These are phyloP conservation scores for Trematosphaeria pertusa DNA, from an alignment of 2,329 filamentous ascomycete genomes.

Conservation along the genomic window DNA sequence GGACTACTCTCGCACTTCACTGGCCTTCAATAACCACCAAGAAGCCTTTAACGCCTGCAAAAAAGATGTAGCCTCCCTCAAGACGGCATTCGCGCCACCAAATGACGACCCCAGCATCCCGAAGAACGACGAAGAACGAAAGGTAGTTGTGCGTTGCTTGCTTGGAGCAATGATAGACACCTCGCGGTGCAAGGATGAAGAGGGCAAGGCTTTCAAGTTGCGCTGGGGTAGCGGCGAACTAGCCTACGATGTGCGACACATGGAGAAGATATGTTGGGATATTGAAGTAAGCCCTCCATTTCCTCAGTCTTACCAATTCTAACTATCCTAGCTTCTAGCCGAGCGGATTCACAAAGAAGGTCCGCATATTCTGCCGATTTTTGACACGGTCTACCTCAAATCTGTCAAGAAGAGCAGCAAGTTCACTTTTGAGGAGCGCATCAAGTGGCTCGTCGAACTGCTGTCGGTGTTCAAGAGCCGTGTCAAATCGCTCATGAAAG, in stretches of 20 bases:
- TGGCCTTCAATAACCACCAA: no score
- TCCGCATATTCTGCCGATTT: not conserved
- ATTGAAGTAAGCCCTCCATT: not conserved
- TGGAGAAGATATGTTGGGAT: not conserved
- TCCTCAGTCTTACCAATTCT: not conserved
- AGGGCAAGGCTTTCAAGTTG: not conserved
- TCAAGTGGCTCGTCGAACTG: not conserved
- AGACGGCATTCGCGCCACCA: not conserved
- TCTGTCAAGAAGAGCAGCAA: not conserved
- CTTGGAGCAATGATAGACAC: not conserved
- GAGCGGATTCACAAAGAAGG: constrained; percentile 1
- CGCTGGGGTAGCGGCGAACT: not conserved
- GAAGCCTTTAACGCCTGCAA: no score
- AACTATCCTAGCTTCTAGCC: not conserved
- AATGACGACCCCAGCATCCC: not conserved
- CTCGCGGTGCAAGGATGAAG: not conserved
- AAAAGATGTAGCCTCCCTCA: no score
- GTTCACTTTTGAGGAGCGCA: not conserved
- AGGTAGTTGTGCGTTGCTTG: not conserved
- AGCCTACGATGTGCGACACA: not conserved
- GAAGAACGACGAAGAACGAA: not conserved
- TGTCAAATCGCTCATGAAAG: not conserved
- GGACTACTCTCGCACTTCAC: no score
- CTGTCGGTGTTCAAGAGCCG: not conserved
- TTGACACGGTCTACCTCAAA: not conserved